Evolutionary conservation across 2,329 filamentous ascomycete species (phyloP).

Genomic region (Cladophialophora psammophila): DNA sequence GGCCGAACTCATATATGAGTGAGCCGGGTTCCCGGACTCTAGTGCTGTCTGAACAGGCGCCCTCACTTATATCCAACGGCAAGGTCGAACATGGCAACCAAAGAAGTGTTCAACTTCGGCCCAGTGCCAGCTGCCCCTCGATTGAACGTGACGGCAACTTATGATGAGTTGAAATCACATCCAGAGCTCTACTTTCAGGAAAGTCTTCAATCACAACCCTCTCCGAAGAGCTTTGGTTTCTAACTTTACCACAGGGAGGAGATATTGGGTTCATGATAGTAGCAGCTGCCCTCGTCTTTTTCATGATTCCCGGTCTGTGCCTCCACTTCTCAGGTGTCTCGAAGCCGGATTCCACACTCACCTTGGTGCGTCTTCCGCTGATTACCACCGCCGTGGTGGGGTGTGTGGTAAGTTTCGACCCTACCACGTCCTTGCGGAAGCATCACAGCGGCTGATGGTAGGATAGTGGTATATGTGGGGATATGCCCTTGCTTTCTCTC

Average conservation of each 20-base stretch:
- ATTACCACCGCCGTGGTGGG: conserved; percentile 15
- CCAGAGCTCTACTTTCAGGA: conserved; percentile 21
- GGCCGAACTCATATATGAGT: conserved; percentile 1
- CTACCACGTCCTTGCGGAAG: background rate
- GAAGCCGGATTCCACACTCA: conserved; percentile 11
- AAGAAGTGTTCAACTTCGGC: conserved; percentile 17
- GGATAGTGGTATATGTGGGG: conserved; percentile 21
- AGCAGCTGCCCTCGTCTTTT: conserved; percentile 13
- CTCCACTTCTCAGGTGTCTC: conserved; percentile 20
- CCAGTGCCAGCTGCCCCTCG: conserved; percentile 18
- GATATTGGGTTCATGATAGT: conserved; percentile 20
- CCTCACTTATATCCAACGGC: conserved; percentile 1
- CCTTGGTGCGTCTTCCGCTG: conserved; percentile 17
- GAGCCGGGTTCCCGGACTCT: background rate
- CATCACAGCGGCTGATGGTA: background rate
- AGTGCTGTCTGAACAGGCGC: background rate
- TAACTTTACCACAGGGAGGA: conserved; percentile 3
- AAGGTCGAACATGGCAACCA: conserved; percentile 9
- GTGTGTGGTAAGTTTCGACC: conserved; percentile 6
- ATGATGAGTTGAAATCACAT: conserved; percentile 13
- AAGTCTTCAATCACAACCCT: background rate
- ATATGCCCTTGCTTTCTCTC: conserved; percentile 17
- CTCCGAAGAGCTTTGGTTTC: background rate
- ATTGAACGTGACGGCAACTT: conserved; percentile 13
- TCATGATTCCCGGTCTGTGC: conserved; percentile 19